These are phyloP conservation scores for Boletus sp. DNA, from an alignment of 768 basidiomycete genomes.

Conservation along the genomic window DNA sequence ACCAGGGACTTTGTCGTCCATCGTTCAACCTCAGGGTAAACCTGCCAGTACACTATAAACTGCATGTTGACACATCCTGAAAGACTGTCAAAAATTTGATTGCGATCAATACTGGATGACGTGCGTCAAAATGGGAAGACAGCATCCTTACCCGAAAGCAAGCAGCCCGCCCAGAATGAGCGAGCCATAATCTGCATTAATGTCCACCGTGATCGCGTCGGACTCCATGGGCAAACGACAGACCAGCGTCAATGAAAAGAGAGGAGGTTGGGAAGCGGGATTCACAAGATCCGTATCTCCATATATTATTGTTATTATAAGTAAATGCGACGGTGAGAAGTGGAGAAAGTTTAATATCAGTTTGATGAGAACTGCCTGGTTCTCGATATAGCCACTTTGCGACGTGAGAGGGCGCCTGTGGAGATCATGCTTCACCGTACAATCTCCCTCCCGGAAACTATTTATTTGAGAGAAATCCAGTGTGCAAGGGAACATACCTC, in stretches of 20 bases:
- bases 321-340: not conserved
- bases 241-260: not conserved
- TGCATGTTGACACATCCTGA: constrained; percentile 29
- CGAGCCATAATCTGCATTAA: constrained; percentile 16
- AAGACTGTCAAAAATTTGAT: constrained; percentile 11
- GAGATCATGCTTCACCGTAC: not conserved
- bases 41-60: constrained; percentile 25
- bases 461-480: not conserved
- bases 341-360: not conserved
- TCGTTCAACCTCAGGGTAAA: constrained; percentile 10
- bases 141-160: constrained; percentile 16
- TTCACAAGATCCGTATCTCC: not conserved
- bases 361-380: not conserved
- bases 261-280: not conserved
- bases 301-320: constrained; percentile 6
- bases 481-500: not conserved
- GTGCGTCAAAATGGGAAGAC: not conserved
- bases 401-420: not conserved
- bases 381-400: not conserved
- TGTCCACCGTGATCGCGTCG: not conserved
- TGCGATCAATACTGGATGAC: not conserved
- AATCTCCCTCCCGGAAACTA: not conserved
- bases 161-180: constrained; percentile 23
- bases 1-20: constrained; percentile 22
- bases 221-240: constrained; percentile 5